These are phyloP conservation scores for Zygnema circumcarinatum DNA, from an alignment of 139 green algal genomes.

Conservation along the genomic window DNA sequence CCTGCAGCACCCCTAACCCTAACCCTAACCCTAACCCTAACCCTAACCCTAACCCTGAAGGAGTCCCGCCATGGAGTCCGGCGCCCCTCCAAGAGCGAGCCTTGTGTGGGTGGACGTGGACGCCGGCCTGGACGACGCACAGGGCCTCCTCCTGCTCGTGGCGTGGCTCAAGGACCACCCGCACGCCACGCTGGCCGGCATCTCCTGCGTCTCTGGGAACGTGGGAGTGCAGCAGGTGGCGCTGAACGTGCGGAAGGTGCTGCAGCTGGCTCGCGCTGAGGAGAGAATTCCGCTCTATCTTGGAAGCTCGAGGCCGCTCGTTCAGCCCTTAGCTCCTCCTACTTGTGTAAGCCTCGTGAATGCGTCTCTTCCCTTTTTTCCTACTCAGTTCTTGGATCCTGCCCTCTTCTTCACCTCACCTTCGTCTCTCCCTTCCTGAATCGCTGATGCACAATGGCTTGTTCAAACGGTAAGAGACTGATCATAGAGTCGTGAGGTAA, in stretches of 20 bases:
- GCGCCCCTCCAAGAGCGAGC: too few relatives aligned
- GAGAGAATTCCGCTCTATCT: not conserved
- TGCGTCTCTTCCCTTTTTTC: too few relatives aligned
- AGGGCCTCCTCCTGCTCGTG: not conserved
- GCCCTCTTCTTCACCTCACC: too few relatives aligned
- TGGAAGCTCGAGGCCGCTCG: not conserved
- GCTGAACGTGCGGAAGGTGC: not conserved
- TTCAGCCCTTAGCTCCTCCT: not conserved
- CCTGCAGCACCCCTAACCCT: too few relatives aligned
- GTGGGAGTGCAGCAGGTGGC: not conserved
- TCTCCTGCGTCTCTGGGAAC: not conserved
- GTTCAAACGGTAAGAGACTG: too few relatives aligned
- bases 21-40: too few relatives aligned
- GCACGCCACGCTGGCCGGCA: not conserved
- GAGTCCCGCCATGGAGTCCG: too few relatives aligned
- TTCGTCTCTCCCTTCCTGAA: too few relatives aligned
- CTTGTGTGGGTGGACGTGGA: not conserved
- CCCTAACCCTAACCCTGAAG: too few relatives aligned
- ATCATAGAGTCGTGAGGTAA: too few relatives aligned
- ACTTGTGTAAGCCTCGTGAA: not conserved
- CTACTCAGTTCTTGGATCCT: too few relatives aligned
- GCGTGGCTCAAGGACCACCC: not conserved
- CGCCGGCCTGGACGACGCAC: not conserved
- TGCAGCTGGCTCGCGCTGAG: not conserved
- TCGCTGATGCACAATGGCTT: too few relatives aligned